phyloP scores from a whole-genome alignment of 331 rosid species.

The Dryas integrifolia region DNA sequence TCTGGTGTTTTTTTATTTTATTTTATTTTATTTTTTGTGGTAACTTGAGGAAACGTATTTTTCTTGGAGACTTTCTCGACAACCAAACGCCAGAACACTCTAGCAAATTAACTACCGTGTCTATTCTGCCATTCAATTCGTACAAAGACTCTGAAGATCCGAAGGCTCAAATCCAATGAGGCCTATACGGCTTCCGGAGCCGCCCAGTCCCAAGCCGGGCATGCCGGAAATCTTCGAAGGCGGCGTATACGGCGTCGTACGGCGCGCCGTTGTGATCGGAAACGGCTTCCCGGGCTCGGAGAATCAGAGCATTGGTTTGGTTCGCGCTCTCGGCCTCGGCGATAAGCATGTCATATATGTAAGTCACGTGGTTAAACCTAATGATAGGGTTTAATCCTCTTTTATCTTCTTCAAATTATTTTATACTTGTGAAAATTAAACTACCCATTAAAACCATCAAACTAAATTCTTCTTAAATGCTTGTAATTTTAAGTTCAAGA shows the following conservation, averaged over 20 bases:
- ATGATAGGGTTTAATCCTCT: neutral
- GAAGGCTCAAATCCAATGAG: slow-evolving; percentile 42
- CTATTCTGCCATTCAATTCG: neutral
- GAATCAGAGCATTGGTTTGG: slow-evolving; percentile 88
- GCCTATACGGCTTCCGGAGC: slow-evolving; percentile 79
- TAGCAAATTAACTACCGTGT: slow-evolving; percentile 13
- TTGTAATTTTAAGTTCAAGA: neutral
- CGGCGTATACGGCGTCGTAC: slow-evolving; percentile 63
- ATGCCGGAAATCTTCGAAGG: slow-evolving; percentile 77
- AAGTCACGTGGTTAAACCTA: slow-evolving; percentile 23
- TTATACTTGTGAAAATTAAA: neutral
- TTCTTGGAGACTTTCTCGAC: neutral
- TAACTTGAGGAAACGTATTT: too few species aligned
- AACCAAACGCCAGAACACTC: neutral
- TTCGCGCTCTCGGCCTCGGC: slow-evolving; percentile 81
- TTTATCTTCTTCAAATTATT: neutral
- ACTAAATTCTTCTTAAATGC: neutral
- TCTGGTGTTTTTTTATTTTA: too few species aligned
- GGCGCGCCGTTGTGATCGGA: slow-evolving; percentile 85
- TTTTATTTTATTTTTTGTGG: too few species aligned
- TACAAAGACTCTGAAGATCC: slow-evolving; percentile 1
- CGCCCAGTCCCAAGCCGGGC: slow-evolving; percentile 59
- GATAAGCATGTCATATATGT: slow-evolving; percentile 68
- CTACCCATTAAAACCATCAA: too few species aligned
- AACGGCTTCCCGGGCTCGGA: slow-evolving; percentile 72